Percentiles rank a stretch among this genome's conserved stretches.
These are phyloP conservation scores for Taiwanofungus camphoratus DNA, from an alignment of 1,284 basidiomycete genomes.

Conservation along the genomic window DNA sequence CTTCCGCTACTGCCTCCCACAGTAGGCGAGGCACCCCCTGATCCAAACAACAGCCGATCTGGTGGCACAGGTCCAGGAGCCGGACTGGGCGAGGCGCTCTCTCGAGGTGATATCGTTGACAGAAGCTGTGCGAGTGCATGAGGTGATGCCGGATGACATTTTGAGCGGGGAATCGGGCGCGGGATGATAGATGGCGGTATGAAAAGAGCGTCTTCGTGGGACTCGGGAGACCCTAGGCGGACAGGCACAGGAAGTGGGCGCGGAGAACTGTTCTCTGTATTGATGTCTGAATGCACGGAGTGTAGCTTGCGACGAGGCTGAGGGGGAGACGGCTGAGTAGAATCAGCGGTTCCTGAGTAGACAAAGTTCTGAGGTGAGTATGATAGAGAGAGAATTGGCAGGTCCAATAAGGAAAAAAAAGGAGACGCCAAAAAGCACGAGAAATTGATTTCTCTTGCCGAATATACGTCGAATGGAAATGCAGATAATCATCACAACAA, in stretches of 20 bases:
- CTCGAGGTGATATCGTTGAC: constrained; percentile 24
- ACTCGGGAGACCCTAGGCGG: constrained; percentile 16
- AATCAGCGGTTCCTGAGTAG: constrained; percentile 36
- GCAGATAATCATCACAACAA: no score
- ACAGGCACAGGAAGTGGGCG: constrained; percentile 20
- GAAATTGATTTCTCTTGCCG: no score
- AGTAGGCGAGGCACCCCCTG: constrained; percentile 19
- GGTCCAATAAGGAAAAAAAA: background rate
- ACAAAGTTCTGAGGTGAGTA: background rate
- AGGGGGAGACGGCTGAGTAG: constrained; percentile 34
- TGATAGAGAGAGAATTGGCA: background rate
- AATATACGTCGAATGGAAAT: no score
- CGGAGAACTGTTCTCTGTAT: constrained; percentile 14
- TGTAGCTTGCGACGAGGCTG: constrained; percentile 25
- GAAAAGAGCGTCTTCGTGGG: constrained; percentile 22
- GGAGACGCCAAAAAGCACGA: background rate
- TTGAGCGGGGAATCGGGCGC: constrained; percentile 16
- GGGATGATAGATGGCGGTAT: constrained; percentile 18
- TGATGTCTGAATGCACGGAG: constrained; percentile 9
- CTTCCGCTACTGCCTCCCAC: constrained; percentile 20
- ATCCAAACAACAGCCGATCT: constrained; percentile 8
- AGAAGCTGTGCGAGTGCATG: constrained; percentile 24
- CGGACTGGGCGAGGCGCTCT: constrained; percentile 17
- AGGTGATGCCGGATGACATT: constrained; percentile 30
- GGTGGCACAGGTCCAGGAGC: constrained; percentile 9